A percentile compares a stretch with the other conserved stretches of the same genome.
Conservation (phyloP, 202 grass and related monocot species). For the Tripidium arundinaceum region DNA sequence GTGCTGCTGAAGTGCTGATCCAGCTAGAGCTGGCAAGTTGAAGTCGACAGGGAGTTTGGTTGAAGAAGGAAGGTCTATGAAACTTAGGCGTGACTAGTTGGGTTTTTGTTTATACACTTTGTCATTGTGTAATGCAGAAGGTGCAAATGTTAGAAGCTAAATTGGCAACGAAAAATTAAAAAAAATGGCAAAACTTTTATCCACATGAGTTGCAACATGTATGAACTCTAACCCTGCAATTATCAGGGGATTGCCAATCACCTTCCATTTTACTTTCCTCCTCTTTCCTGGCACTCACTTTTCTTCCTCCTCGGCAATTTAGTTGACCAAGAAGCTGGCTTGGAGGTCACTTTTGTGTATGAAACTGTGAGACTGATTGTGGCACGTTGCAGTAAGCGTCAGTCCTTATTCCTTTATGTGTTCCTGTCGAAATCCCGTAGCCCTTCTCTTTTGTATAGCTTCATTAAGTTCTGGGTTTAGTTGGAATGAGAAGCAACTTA, state of each 20-base stretch:
- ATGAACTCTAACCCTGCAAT: background rate
- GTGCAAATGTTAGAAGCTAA: background rate
- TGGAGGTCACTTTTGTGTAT: background rate
- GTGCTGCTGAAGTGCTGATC: background rate
- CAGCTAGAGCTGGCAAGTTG: background rate
- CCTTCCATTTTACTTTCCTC: background rate
- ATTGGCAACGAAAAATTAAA: background rate
- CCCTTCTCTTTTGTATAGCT: background rate
- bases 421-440: background rate
- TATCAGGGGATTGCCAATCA: background rate
- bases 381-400: background rate
- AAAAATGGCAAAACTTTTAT: background rate
- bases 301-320: background rate
- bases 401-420: background rate
- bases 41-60: background rate
- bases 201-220: background rate
- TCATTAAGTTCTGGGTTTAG: no score
- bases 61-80: background rate
- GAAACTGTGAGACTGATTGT: background rate
- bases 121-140: background rate
- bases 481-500: no score
- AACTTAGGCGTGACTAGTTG: background rate
- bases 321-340: background rate
- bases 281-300: background rate
- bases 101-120: background rate